A percentile compares a stretch with the other conserved stretches of the same genome.
Conservation (phyloP, 768 basidiomycete genomes). For the Pleurotus ostreatus region DNA sequence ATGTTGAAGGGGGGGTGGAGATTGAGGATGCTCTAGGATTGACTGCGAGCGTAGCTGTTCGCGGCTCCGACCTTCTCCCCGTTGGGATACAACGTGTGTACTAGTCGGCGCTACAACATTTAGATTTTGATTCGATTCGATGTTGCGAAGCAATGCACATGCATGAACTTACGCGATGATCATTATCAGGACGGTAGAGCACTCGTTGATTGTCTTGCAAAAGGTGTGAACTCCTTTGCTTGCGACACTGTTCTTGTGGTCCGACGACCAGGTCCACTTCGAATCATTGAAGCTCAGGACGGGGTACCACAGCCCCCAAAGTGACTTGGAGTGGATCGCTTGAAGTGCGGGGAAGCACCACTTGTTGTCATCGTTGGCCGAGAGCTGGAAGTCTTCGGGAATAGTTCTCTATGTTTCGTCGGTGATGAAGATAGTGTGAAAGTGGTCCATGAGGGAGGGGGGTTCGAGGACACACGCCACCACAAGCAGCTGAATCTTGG, state of each 20-base stretch:
- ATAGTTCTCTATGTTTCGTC: background rate
- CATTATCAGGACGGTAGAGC: background rate
- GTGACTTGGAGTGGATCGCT: constrained; percentile 16
- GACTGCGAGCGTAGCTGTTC: constrained; percentile 14
- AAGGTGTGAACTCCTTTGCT: background rate
- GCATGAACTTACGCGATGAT: background rate
- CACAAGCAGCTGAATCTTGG: too few species aligned
- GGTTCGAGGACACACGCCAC: too few species aligned
- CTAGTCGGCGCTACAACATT: constrained; percentile 18
- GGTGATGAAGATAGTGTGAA: background rate
- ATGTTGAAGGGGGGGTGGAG: constrained; percentile 24
- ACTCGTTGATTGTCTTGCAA: background rate
- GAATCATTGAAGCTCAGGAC: background rate
- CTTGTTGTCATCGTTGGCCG: constrained; percentile 16
- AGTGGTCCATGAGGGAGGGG: too few species aligned
- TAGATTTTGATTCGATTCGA: background rate
- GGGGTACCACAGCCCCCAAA: constrained; percentile 13
- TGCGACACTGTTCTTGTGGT: background rate
- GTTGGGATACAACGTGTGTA: constrained; percentile 24
- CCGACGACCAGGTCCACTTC: constrained; percentile 6
- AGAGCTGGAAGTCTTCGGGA: constrained; percentile 13
- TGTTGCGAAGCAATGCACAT: background rate
- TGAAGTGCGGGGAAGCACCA: constrained; percentile 18
- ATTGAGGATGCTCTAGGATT: constrained; percentile 23
- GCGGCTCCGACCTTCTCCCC: constrained; percentile 21